These are phyloP conservation scores for Chaetomium cochliodes DNA, from an alignment of 495 filamentous ascomycete species.

Conservation along the genomic window DNA sequence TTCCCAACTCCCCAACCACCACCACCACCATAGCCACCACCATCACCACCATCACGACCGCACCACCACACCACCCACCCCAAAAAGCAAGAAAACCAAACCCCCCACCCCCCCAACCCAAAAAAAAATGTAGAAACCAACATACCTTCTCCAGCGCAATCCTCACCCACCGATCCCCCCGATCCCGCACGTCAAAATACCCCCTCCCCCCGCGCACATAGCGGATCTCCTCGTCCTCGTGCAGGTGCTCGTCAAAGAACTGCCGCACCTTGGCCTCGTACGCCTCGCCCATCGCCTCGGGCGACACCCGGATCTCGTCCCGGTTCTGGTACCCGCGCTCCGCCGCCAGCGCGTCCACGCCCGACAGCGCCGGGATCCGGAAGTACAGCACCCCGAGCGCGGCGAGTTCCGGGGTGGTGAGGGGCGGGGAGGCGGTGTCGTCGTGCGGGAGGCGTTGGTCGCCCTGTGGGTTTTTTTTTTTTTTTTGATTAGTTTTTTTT, in stretches of 20 bases:
- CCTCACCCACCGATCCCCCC: slow-evolving; percentile 76
- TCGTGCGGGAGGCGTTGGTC: slow-evolving; percentile 92
- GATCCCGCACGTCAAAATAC: slow-evolving; percentile 87
- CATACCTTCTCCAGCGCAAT: slow-evolving; percentile 70
- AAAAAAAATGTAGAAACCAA: neutral
- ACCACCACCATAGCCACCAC: no score
- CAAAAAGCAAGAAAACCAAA: neutral
- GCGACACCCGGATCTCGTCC: slow-evolving; percentile 88
- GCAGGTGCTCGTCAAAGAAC: slow-evolving; percentile 94
- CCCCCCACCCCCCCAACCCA: no score
- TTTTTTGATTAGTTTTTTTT: neutral
- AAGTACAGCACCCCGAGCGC: slow-evolving; percentile 77
- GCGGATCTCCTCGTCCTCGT: slow-evolving; percentile 99
- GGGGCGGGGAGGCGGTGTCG: slow-evolving; percentile 54
- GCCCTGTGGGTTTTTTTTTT: slow-evolving; percentile 52
- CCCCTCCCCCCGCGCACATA: slow-evolving; percentile 88
- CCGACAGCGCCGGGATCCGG: slow-evolving; percentile 59
- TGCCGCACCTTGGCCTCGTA: slow-evolving; percentile 89
- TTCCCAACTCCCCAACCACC: no score
- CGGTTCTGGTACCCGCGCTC: slow-evolving; percentile 90
- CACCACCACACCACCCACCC: no score
- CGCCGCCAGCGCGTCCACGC: slow-evolving; percentile 69
- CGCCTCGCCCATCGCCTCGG: slow-evolving; percentile 75
- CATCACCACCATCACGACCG: no score
- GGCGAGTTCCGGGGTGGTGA: slow-evolving; percentile 58